Base-by-base conservation (phyloP, 352 stramenopile genomes). In the Globisporangium radiosum region DNA sequence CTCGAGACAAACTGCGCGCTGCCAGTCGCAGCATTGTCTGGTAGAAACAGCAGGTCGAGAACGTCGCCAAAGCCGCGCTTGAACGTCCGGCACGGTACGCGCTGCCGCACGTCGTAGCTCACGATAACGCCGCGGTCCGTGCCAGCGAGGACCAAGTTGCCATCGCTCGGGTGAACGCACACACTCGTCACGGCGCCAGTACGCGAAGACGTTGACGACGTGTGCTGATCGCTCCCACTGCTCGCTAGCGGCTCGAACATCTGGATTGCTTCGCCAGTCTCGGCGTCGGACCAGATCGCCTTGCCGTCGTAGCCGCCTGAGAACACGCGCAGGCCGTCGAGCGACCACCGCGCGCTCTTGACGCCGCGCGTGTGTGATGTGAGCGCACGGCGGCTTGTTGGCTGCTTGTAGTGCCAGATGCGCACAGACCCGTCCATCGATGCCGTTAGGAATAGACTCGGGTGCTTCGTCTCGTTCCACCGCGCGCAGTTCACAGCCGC, bases 31-130 rank as follows among this genome's bases (percentile, higher is more conserved):
- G 2, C 25, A 33, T 33, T 33, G 36, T 15, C 40, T 6, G 65
- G 63, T 0, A 89, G 54, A 39, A 85, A 86, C 36, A 85, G 68
- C 54, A 89, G 58, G 45, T 89, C 79, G 52, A 80, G 71, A 9
- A 87, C 69, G 36, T 87, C 66, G 8, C 65, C 68, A 7, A 83
- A 81, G 3, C 63, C 61, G 47, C 63, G 67, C 8, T 52, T n/a
- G 52, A 68, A 75, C 7, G 42, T 54, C 43, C 52, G 15, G 0
- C 42, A 48, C 5, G 54, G 54, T 9, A 10, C 37, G 4, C 36
- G 19, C 37, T 63, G 44, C 3, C 77, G 78, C 3, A 80, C 47
- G 44, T 88, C 78, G 19, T 75, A 60, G 19, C 59, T 55, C 43
- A 70, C 66, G 50, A 85, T 80, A 33, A 45, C 17, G 7, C 76